Conservation (phyloP, 805 yeast species). For the Trichomonascus vanleenenianus region DNA sequence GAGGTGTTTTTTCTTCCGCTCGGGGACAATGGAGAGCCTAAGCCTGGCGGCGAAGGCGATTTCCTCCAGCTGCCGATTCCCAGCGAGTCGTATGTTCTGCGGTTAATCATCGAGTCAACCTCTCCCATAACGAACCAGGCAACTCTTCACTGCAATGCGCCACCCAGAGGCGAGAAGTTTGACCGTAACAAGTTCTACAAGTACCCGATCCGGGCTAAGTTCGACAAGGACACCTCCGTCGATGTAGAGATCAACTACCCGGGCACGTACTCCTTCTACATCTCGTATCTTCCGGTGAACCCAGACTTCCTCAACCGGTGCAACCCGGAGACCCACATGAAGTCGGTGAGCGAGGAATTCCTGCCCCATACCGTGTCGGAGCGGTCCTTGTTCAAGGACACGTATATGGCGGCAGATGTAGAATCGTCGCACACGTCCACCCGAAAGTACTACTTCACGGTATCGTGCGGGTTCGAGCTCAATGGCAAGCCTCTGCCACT, state of each 20-base stretch:
- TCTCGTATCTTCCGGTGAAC: constrained; percentile 41
- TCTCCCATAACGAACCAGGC: constrained; percentile 67
- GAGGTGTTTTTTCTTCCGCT: constrained; percentile 19
- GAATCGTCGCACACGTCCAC: not conserved
- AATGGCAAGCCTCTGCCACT: constrained; percentile 53
- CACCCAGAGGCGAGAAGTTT: constrained; percentile 41
- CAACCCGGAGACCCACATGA: not conserved
- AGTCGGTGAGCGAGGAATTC: not conserved
- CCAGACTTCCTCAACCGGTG: constrained; percentile 13
- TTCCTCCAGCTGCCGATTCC: constrained; percentile 35
- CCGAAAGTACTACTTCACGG: constrained; percentile 44
- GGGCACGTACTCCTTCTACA: constrained; percentile 73
- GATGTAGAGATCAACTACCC: constrained; percentile 58
- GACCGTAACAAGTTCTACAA: constrained; percentile 50
- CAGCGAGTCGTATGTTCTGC: constrained; percentile 35
- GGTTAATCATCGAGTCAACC: constrained; percentile 67
- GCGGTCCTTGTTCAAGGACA: constrained; percentile 3
- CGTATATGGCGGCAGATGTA: constrained; percentile 1
- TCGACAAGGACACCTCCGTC: constrained; percentile 55
- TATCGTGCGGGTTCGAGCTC: constrained; percentile 65
- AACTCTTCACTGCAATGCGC: constrained; percentile 64
- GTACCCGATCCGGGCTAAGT: constrained; percentile 42
- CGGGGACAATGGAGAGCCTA: constrained; percentile 24
- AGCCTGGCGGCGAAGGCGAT: constrained; percentile 28
- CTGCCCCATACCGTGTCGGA: not conserved